A percentile compares a stretch with the other conserved stretches of the same genome.
Evolutionary conservation across 768 basidiomycete species (phyloP).

Genomic region (Trametes punicea): DNA sequence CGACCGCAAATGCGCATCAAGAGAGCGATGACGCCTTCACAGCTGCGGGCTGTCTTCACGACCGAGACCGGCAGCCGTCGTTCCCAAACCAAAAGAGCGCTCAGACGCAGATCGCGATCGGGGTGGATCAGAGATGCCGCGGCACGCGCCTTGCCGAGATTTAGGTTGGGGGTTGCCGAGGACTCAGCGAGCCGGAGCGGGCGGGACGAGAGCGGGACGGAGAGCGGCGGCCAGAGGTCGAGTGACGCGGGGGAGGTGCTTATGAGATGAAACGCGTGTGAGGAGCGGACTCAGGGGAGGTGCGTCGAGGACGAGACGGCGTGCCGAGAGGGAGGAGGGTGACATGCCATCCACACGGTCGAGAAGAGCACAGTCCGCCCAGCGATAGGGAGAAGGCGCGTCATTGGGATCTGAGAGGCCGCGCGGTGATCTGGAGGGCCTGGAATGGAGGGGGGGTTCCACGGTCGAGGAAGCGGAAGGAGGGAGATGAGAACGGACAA

Average conservation of each 20-base stretch:
- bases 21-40: neutral
- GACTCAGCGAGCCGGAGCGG: neutral
- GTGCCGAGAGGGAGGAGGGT: neutral
- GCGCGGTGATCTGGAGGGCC: conserved; percentile 4
- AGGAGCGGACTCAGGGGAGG: neutral
- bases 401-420: conserved; percentile 9
- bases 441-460: conserved; percentile 1
- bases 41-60: neutral
- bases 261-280: conserved; percentile 2
- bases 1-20: neutral
- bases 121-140: conserved; percentile 4
- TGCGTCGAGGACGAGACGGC: neutral
- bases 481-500: neutral
- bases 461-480: conserved; percentile 14
- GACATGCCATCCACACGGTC: neutral
- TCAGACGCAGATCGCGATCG: conserved; percentile 10
- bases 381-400: conserved; percentile 13
- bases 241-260: neutral
- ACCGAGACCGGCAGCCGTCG: neutral
- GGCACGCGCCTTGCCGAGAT: conserved; percentile 14
- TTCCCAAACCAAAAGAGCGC: neutral
- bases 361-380: conserved; percentile 2
- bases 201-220: neutral
- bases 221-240: neutral
- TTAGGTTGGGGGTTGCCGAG: conserved; percentile 5